Percentiles rank a stretch among this genome's conserved stretches.
Conservation (phyloP, 1,284 basidiomycete genomes). For the Agaricales sp. region DNA sequence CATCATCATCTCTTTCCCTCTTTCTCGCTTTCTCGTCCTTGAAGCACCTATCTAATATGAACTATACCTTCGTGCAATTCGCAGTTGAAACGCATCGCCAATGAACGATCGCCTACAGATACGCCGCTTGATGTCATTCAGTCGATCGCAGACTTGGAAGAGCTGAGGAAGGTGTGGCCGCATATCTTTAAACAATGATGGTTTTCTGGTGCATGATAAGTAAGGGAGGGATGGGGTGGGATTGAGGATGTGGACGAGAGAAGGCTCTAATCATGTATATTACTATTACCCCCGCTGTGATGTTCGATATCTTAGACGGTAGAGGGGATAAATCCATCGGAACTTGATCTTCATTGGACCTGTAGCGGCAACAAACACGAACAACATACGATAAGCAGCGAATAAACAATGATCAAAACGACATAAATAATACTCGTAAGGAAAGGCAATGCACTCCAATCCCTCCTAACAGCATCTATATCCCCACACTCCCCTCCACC, state of each 20-base stretch:
- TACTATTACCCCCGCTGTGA: not conserved
- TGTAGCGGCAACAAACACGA: too few relatives aligned
- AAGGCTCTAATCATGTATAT: not conserved
- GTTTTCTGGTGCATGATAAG: not conserved
- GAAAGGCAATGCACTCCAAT: too few relatives aligned
- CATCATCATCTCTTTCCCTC: not conserved
- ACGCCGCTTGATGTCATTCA: slow-evolving; percentile 29
- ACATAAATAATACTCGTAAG: too few relatives aligned
- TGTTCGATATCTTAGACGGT: not conserved
- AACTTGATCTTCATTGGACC: not conserved
- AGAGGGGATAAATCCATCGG: not conserved
- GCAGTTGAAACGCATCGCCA: too few relatives aligned
- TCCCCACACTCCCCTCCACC: too few relatives aligned
- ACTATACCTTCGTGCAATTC: too few relatives aligned
- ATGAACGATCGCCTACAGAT: too few relatives aligned
- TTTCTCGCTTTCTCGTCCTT: too few relatives aligned
- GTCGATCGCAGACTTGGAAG: slow-evolving; percentile 43
- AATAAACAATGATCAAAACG: too few relatives aligned
- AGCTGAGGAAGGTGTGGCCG: slow-evolving; percentile 58
- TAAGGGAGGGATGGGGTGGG: not conserved
- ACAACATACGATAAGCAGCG: too few relatives aligned
- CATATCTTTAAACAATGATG: slow-evolving; percentile 45
- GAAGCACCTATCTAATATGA: too few relatives aligned
- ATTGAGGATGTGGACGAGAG: not conserved
- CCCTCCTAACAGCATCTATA: too few relatives aligned